Conservation (phyloP, 192 early-diverging fungal genomes). For the Umbelopsis isabellina region DNA sequence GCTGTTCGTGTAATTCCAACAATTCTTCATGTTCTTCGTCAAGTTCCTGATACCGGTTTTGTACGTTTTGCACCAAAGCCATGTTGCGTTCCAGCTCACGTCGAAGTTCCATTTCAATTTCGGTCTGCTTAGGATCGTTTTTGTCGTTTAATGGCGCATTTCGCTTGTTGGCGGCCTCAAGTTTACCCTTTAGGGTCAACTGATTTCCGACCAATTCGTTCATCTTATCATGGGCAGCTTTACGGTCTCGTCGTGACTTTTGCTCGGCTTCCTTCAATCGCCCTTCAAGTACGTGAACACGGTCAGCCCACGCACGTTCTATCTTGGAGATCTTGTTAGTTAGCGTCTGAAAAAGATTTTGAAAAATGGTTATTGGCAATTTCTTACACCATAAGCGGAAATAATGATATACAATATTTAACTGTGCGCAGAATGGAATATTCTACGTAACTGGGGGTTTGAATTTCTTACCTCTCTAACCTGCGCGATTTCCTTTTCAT, state of each 20-base stretch:
- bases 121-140: not conserved
- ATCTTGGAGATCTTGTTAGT: conserved; percentile 20
- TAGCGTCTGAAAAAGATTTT: not conserved
- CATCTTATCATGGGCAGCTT: conserved; percentile 19
- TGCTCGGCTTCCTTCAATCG: conserved; percentile 21
- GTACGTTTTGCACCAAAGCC: conserved; percentile 3
- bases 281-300: conserved; percentile 7
- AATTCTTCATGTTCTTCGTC: conserved; percentile 26
- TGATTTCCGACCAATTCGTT: conserved; percentile 17
- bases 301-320: conserved; percentile 11
- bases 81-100: conserved; percentile 31
- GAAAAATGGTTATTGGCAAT: not conserved
- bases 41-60: conserved; percentile 9
- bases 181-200: conserved; percentile 20
- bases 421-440: not conserved
- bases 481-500: conserved; percentile 21
- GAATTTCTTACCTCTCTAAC: conserved; percentile 11
- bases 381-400: not conserved
- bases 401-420: not conserved
- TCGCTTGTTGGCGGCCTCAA: conserved; percentile 19
- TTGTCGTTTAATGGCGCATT: conserved; percentile 16
- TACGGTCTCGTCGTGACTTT: conserved; percentile 16
- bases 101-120: conserved; percentile 26
- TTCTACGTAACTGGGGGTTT: not conserved
- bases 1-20: conserved; percentile 5